A percentile compares a stretch with the other conserved stretches of the same genome.
These are phyloP conservation scores for Phalaenopsis equestris DNA, from an alignment of 106 monocot genomes.

Conservation along the genomic window DNA sequence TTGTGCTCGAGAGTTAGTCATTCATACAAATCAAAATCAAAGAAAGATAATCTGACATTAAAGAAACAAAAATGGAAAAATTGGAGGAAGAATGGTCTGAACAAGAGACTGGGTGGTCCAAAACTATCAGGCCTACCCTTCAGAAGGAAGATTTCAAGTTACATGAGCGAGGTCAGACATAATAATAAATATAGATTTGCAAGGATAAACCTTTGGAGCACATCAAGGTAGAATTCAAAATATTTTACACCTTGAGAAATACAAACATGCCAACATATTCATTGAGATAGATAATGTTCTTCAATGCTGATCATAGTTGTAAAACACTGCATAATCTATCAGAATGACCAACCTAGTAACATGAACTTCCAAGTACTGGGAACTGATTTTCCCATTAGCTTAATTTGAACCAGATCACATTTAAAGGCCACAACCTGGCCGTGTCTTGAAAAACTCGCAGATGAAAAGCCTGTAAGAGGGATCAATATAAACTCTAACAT, in stretches of 20 bases:
- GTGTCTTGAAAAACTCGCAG: not conserved
- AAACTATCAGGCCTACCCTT: not conserved
- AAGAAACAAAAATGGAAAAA: not conserved
- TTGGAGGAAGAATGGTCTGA: not conserved
- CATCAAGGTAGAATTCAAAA: not conserved
- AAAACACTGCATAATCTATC: not conserved
- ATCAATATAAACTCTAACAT: not conserved
- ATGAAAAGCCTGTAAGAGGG: not conserved
- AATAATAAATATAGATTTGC: no score
- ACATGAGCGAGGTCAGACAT: no score
- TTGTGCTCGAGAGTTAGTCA: not conserved
- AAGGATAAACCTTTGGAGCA: not conserved
- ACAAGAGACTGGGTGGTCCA: not conserved
- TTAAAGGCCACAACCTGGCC: not conserved
- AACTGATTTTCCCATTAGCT: not conserved
- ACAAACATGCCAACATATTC: not conserved
- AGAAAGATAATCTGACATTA: not conserved
- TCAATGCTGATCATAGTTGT: not conserved
- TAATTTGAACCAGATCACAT: not conserved
- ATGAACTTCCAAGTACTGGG: no score
- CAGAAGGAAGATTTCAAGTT: no score
- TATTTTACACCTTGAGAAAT: not conserved
- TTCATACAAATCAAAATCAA: not conserved
- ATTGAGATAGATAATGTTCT: not conserved
- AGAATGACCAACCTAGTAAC: not conserved